Conservation (phyloP, 345 rosid genomes). For the Populus ilicifolia region DNA sequence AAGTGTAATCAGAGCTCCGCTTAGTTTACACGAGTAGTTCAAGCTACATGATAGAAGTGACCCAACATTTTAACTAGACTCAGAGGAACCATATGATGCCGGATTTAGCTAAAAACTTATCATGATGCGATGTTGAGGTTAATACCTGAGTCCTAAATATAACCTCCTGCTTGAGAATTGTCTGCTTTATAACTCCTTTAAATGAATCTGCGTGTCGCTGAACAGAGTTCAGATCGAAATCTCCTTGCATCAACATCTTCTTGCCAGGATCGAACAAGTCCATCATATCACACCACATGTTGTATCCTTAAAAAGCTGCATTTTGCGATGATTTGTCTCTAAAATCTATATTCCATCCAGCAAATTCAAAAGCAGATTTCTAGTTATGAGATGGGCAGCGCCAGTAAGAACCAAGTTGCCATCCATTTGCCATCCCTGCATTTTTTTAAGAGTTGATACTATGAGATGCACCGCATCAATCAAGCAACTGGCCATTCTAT, state of each 20-base stretch:
- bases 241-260: constrained; percentile 32
- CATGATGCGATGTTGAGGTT: neutral
- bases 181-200: constrained; percentile 32
- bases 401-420: neutral
- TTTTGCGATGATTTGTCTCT: neutral
- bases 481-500: neutral
- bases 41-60: neutral
- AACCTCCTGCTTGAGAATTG: constrained; percentile 44
- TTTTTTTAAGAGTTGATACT: neutral
- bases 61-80: neutral
- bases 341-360: constrained; percentile 1
- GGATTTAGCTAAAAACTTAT: neutral
- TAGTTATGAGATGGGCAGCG: constrained; percentile 1
- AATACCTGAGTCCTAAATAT: constrained; percentile 46
- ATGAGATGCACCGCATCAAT: neutral
- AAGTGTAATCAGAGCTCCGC: neutral
- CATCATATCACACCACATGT: constrained; percentile 15
- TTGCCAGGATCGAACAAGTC: constrained; percentile 4
- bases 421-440: neutral
- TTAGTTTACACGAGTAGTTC: neutral
- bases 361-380: neutral
- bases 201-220: constrained; percentile 22
- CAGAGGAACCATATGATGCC: neutral
- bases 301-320: constrained; percentile 7
- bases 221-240: constrained; percentile 29